These are phyloP conservation scores for Pseudognaphalium luteoalbum DNA, from an alignment of 129 eudicot genomes.

Conservation along the genomic window DNA sequence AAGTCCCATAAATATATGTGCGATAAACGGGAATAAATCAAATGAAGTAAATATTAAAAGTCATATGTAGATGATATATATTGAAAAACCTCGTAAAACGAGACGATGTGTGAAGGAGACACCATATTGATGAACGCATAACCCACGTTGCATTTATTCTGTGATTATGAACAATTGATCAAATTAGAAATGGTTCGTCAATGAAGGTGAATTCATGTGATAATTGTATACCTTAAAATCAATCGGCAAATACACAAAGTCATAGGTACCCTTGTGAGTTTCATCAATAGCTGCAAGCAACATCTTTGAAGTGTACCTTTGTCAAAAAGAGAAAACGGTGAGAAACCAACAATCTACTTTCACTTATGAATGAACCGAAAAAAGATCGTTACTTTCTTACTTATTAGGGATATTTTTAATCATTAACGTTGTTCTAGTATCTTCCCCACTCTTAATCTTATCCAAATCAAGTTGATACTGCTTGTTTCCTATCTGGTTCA, in stretches of 20 bases:
- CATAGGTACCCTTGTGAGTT: conserved; percentile 81
- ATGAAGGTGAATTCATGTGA: conserved; percentile 4
- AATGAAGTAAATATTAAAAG: neutral
- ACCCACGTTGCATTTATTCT: conserved; percentile 97
- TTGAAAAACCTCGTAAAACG: conserved; percentile 70
- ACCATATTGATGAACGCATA: conserved; percentile 94
- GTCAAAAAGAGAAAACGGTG: conserved; percentile 2
- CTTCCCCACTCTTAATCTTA: conserved; percentile 83
- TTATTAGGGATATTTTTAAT: conserved; percentile 96
- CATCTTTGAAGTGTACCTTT: conserved; percentile 96
- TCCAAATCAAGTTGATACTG: conserved; percentile 94
- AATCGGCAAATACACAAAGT: conserved; percentile 91
- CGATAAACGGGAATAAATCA: neutral
- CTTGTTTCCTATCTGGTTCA: conserved; percentile 72
- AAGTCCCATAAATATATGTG: conserved; percentile 5
- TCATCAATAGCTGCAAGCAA: conserved; percentile 91
- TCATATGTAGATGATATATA: conserved; percentile 11
- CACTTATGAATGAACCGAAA: conserved; percentile 3
- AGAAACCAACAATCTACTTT: conserved; percentile 15
- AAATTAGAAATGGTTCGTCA: neutral
- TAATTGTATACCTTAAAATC: conserved; percentile 76
- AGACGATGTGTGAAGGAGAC: conserved; percentile 77
- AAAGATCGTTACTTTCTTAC: conserved; percentile 42
- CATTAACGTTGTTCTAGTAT: conserved; percentile 87
- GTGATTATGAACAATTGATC: conserved; percentile 26